Percentiles rank a stretch among this genome's conserved stretches.
phyloP scores from a whole-genome alignment of 1,139 yeast genomes.

The Protomyces lactucae-debilis region DNA sequence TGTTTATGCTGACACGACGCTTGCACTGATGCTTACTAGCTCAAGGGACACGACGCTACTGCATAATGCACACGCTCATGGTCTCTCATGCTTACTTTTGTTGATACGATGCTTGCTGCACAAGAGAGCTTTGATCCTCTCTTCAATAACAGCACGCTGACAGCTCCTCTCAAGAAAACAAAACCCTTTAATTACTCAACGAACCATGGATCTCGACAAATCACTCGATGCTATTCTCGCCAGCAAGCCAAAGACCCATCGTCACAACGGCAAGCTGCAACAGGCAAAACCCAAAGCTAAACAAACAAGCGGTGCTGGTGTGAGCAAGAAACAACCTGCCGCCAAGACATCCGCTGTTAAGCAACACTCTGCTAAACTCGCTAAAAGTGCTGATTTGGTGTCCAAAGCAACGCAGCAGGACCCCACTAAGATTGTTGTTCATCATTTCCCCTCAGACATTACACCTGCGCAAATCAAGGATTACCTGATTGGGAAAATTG shows the following conservation, averaged over 20 bases:
- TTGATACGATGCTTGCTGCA: neutral
- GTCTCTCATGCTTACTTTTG: no score
- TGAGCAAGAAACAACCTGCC: conserved; percentile 9
- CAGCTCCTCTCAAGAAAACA: neutral
- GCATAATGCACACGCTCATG: no score
- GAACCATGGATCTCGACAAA: conserved; percentile 65
- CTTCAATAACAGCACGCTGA: neutral
- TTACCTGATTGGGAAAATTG: conserved; percentile 81
- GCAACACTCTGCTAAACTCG: neutral
- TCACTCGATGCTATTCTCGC: conserved; percentile 94
- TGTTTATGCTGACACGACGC: no score
- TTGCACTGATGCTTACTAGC: no score
- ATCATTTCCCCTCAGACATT: conserved; percentile 24
- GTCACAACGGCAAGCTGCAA: conserved; percentile 34
- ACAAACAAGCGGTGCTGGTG: conserved; percentile 28
- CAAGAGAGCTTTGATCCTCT: neutral
- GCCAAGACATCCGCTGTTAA: neutral
- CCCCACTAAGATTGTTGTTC: conserved; percentile 20
- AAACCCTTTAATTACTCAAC: neutral
- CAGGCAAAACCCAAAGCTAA: conserved; percentile 4
- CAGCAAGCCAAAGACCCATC: conserved; percentile 43
- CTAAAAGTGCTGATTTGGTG: conserved; percentile 4
- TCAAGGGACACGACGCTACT: no score
- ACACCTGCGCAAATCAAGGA: conserved; percentile 49
- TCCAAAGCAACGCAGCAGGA: neutral